These are phyloP conservation scores for Echium plantagineum DNA, from an alignment of 257 asterid genomes.

Conservation along the genomic window DNA sequence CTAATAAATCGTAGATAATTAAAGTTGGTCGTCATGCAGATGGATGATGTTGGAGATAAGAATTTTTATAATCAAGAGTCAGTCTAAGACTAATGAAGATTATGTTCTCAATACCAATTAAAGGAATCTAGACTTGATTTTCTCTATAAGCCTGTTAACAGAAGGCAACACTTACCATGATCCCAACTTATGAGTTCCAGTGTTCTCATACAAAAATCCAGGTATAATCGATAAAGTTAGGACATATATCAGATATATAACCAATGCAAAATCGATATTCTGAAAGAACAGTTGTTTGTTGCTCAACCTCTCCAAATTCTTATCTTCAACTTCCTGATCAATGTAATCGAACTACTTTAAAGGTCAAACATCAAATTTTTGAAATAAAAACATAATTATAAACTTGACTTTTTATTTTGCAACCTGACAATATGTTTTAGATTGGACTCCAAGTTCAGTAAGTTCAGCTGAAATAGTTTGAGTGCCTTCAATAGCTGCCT, in stretches of 20 bases:
- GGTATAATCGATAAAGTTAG: constrained; percentile 60
- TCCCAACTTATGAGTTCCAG: constrained; percentile 61
- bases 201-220: constrained; percentile 66
- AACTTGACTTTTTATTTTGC: neutral
- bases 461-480: constrained; percentile 72
- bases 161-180: constrained; percentile 39
- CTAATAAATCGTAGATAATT: too few species aligned
- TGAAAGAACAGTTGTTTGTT: constrained; percentile 35
- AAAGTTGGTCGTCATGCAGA: too few species aligned
- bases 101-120: too few species aligned
- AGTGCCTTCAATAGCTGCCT: constrained; percentile 65
- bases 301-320: constrained; percentile 35
- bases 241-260: constrained; percentile 37
- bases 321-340: constrained; percentile 16
- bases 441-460: constrained; percentile 57
- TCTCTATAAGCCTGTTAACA: too few species aligned
- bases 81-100: too few species aligned
- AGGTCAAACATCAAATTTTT: neutral
- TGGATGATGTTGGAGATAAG: too few species aligned
- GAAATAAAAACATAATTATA: too few species aligned
- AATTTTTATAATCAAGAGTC: too few species aligned
- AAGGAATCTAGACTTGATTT: too few species aligned
- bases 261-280: constrained; percentile 43
- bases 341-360: neutral
- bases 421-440: constrained; percentile 14